Evolutionary conservation across 2,329 filamentous ascomycete genomes (phyloP), one percentile per base, ranked within the genome.

Genomic region (Pyrenophora graminea): DNA sequence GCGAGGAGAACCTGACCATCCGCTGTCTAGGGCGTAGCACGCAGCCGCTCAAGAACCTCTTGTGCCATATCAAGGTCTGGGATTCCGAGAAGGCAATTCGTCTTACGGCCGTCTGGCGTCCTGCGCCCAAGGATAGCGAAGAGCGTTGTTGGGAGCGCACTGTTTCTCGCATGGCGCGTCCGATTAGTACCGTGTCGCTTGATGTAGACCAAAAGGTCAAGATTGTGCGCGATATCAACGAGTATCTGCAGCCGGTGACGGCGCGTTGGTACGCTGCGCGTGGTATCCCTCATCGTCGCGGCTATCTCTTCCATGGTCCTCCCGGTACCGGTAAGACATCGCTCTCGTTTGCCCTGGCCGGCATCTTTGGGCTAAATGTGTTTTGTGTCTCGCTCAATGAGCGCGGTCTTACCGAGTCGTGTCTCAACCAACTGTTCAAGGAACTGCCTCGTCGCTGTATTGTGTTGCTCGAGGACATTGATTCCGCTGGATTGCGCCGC

Each of bases 201-300:
- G 87, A 90, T 56, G 76, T 80, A 7, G 70, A 79, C 38, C 82
- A 89, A 63, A 93, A 92, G 71, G 75, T 80, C 1, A 78, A 80
- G 25, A 78, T 93, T 3, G 73, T 92, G 8, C 76, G 77, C 19
- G 90, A 94, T 62, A 86, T 93, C 63, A 89, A 89, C 58, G 88
- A 91, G 62, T 93, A 90, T 58, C 77, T 94, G 0, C 84, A 90
- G 46, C 88, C 89, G 0, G 76, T 79, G 0, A 89, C 85, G 0
- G 82, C 85, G 1, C 15, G 15, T 15, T 15, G 15, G 15, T 15
- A 15, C 15, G 15, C 15, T 15, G 15, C 15, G 15, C 79, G 90
- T 6, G 91, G 91, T 0, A 93, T 96, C 25, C 91, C 91, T 0
- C 95, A 95, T 69, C 84, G 91, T 10, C 82, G 91, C 3, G 91